Conservation (phyloP, 2,329 filamentous ascomycete species). For the Cladobotryum protrusum region DNA sequence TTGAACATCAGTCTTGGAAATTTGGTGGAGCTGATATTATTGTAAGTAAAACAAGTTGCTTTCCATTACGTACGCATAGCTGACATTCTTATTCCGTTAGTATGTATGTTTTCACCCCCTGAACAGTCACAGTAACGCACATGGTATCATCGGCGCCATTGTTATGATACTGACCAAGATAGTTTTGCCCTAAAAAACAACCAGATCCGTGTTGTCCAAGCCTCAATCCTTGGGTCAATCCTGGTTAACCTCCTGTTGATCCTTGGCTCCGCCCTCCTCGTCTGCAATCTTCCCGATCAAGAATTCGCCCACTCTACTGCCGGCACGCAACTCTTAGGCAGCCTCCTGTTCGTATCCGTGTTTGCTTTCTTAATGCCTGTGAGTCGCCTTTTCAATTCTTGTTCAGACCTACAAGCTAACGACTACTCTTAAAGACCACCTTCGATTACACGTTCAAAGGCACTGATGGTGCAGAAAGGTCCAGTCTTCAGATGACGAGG, state of each 20-base stretch:
- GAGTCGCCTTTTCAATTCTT: conserved; percentile 5
- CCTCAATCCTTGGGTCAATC: conserved; percentile 69
- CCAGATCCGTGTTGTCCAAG: conserved; percentile 70
- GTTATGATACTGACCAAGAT: not conserved
- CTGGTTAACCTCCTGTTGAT: conserved; percentile 71
- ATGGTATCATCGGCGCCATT: not conserved
- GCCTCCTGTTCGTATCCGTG: conserved; percentile 32
- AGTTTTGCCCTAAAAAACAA: conserved; percentile 49
- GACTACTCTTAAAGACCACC: conserved; percentile 27
- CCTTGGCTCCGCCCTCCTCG: conserved; percentile 66
- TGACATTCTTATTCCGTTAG: conserved; percentile 18
- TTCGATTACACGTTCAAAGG: conserved; percentile 49
- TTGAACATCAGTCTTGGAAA: conserved; percentile 59
- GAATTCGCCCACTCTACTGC: conserved; percentile 46
- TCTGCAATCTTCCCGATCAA: conserved; percentile 61
- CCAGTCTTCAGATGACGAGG: conserved; percentile 67
- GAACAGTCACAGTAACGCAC: not conserved
- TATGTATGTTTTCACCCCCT: conserved; percentile 25
- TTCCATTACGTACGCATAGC: not conserved
- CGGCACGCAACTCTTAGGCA: conserved; percentile 30
- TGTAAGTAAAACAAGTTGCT: conserved; percentile 27
- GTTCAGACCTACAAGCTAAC: not conserved
- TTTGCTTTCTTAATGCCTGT: conserved; percentile 35
- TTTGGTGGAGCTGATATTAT: conserved; percentile 56
- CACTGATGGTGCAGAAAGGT: conserved; percentile 46